Percentiles rank a stretch among this genome's conserved stretches.
Conservation (phyloP, 768 basidiomycete genomes). For the Cubamyces lactineus region DNA sequence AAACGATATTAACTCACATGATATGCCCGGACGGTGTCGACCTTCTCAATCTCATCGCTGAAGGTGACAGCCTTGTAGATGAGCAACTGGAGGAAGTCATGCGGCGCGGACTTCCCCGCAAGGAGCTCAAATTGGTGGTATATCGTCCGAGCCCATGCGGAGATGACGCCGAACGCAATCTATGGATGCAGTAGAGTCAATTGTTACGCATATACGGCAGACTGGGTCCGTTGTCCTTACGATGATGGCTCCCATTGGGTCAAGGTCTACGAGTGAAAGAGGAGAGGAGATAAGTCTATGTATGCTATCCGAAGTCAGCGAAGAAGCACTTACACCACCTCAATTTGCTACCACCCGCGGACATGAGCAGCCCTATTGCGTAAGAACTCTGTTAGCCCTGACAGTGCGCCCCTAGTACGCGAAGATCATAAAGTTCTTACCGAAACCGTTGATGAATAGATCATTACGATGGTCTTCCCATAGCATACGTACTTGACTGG, state of each 20-base stretch:
- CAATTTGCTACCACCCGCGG: slow-evolving; percentile 77
- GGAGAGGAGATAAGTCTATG: too few relatives aligned
- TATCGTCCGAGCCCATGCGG: slow-evolving; percentile 76
- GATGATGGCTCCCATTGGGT: slow-evolving; percentile 77
- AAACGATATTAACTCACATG: slow-evolving; percentile 56
- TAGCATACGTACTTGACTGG: slow-evolving; percentile 91
- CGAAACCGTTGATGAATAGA: slow-evolving; percentile 80
- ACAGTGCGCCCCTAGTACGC: too few relatives aligned
- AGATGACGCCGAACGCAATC: slow-evolving; percentile 81
- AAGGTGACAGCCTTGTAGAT: slow-evolving; percentile 94
- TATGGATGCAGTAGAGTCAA: slow-evolving; percentile 35
- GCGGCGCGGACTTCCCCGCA: slow-evolving; percentile 90
- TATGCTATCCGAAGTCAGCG: not conserved
- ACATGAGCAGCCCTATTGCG: slow-evolving; percentile 74
- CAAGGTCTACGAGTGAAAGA: slow-evolving; percentile 52
- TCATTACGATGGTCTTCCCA: slow-evolving; percentile 98
- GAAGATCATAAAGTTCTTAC: slow-evolving; percentile 39
- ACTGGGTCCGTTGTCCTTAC: slow-evolving; percentile 44
- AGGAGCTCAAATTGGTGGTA: slow-evolving; percentile 83
- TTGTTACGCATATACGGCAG: not conserved
- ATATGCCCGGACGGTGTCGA: slow-evolving; percentile 94
- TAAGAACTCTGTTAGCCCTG: too few relatives aligned
- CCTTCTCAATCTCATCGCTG: slow-evolving; percentile 78
- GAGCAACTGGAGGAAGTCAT: slow-evolving; percentile 87
- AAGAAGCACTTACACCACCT: slow-evolving; percentile 68